These are phyloP conservation scores for Tylopilus sp. DNA, from an alignment of 768 basidiomycete genomes.

Conservation along the genomic window DNA sequence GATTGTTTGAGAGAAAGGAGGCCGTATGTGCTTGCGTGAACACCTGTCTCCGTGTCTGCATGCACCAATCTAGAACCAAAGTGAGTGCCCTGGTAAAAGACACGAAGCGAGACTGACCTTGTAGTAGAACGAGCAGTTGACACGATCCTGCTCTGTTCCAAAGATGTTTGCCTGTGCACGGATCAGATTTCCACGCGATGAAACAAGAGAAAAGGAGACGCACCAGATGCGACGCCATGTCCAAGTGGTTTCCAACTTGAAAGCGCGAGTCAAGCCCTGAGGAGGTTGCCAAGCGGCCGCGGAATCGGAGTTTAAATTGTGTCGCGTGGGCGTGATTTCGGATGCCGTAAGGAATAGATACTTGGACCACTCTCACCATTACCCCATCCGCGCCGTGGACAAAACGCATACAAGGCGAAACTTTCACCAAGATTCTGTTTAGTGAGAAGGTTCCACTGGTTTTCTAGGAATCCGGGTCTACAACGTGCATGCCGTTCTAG, in stretches of 20 bases:
- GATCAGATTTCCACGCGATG: conserved; percentile 1
- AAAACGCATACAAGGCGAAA: no score
- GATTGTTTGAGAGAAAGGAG: conserved; percentile 96
- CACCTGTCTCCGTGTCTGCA: conserved; percentile 98
- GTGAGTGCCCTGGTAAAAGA: conserved; percentile 3
- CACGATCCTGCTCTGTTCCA: conserved; percentile 90
- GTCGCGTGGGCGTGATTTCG: no score
- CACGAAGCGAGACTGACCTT: conserved; percentile 51
- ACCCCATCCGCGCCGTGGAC: no score
- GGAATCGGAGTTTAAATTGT: conserved; percentile 23
- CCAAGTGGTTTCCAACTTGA: background rate
- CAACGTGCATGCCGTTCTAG: no score
- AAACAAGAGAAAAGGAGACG: conserved; percentile 1
- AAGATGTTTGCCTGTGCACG: conserved; percentile 82
- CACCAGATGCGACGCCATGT: conserved; percentile 76
- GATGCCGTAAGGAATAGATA: no score
- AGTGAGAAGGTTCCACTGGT: no score
- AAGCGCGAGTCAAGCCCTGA: background rate
- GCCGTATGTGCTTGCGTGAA: conserved; percentile 97
- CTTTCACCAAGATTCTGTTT: no score
- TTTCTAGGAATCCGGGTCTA: no score
- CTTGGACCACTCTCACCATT: no score
- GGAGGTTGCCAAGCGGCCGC: conserved; percentile 17
- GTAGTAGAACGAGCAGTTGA: conserved; percentile 99
- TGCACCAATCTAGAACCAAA: conserved; percentile 76